Conservation (phyloP, 441 rosid species). For the Gossypium laxum region DNA sequence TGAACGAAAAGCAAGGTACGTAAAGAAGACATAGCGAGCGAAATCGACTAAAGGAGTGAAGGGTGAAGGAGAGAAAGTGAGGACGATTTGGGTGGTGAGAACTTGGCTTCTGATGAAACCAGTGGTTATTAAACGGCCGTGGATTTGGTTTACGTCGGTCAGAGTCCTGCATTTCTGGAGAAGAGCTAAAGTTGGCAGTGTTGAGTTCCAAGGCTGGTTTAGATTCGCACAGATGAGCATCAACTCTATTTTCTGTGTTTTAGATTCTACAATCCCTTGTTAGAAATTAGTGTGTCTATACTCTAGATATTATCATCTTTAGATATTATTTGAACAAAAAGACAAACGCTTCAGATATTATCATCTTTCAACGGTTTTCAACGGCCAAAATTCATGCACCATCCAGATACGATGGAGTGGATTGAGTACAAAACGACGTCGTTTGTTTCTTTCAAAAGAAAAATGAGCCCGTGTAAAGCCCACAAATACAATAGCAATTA, state of each 20-base stretch:
- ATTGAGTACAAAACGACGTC: neutral
- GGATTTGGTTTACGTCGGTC: constrained; percentile 42
- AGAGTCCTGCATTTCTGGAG: constrained; percentile 34
- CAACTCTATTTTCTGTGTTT: neutral
- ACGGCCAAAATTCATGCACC: neutral
- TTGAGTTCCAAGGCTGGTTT: constrained; percentile 52
- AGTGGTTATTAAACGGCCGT: constrained; percentile 44
- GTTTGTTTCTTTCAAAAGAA: neutral
- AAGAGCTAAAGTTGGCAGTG: constrained; percentile 32
- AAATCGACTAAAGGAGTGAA: constrained; percentile 35
- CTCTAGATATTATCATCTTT: neutral
- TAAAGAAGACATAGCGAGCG: constrained; percentile 47
- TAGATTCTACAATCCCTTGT: neutral
- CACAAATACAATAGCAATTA: neutral
- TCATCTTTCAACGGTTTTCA: constrained; percentile 8
- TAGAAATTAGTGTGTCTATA: neutral
- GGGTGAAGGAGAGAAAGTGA: constrained; percentile 41
- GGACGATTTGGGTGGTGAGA: constrained; percentile 47
- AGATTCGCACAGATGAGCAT: constrained; percentile 39
- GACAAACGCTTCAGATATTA: neutral
- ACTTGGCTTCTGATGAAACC: constrained; percentile 38
- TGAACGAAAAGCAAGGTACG: constrained; percentile 21
- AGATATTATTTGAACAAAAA: neutral
- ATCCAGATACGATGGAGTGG: neutral
- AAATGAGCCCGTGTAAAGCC: neutral